Conservation (phyloP, 805 yeast genomes). For the Candida taoyuanica region DNA sequence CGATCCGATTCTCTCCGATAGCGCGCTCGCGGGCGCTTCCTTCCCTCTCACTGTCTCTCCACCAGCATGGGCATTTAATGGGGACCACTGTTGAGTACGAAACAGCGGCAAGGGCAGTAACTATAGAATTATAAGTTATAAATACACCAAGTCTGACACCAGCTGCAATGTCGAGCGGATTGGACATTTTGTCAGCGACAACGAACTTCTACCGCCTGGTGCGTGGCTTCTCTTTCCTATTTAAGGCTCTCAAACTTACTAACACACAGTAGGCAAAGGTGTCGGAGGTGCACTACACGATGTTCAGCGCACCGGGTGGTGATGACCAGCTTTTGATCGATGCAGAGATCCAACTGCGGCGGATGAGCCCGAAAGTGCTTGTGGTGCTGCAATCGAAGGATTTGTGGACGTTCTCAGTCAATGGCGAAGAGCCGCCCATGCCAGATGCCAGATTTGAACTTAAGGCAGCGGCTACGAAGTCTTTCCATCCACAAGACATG, state of each 20-base stretch:
- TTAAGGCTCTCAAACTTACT: too few species aligned
- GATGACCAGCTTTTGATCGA: slow-evolving; percentile 40
- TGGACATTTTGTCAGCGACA: slow-evolving; percentile 16
- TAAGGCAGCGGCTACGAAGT: slow-evolving; percentile 10
- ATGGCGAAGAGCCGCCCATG: slow-evolving; percentile 29
- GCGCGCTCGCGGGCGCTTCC: too few species aligned
- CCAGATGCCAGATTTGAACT: slow-evolving; percentile 27
- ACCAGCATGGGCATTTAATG: too few species aligned
- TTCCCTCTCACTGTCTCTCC: too few species aligned
- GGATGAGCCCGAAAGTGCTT: slow-evolving; percentile 31
- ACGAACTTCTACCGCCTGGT: slow-evolving; percentile 24
- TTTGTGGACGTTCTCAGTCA: slow-evolving; percentile 41
- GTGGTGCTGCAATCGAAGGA: slow-evolving; percentile 38
- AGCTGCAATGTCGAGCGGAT: slow-evolving; percentile 5
- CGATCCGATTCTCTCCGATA: too few species aligned
- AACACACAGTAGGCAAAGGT: slow-evolving; percentile 10
- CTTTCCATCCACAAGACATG: slow-evolving; percentile 18
- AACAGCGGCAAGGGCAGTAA: not conserved
- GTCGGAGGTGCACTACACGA: slow-evolving; percentile 18
- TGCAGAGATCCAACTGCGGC: slow-evolving; percentile 36
- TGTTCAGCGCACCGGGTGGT: slow-evolving; percentile 9
- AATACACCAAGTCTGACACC: too few species aligned
- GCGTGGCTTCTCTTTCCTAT: too few species aligned
- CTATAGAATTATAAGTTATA: too few species aligned
- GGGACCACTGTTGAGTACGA: too few species aligned